A percentile compares a stretch with the other conserved stretches of the same genome.
Evolutionary conservation across 495 filamentous ascomycete species (phyloP).

Genomic region (Penicillium lagena): DNA sequence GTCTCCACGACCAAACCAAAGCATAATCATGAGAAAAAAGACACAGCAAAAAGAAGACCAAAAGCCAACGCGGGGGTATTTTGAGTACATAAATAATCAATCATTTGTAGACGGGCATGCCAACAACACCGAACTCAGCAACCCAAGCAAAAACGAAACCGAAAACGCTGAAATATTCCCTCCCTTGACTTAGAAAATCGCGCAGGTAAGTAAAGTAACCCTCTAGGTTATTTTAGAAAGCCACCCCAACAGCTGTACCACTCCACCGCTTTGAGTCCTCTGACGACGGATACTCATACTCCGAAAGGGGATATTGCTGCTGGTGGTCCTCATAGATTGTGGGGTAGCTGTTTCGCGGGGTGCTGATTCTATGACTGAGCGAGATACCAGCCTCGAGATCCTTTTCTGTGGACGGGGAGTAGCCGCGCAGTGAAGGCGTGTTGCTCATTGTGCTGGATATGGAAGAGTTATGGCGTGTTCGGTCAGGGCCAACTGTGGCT

Average conservation of each 20-base stretch:
- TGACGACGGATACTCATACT: too few relatives aligned
- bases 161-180: not conserved
- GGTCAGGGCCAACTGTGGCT: constrained; percentile 7
- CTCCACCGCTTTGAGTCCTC: too few relatives aligned
- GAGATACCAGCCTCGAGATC: constrained; percentile 13
- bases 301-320: constrained; percentile 9
- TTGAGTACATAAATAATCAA: too few relatives aligned
- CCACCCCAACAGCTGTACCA: constrained; percentile 21
- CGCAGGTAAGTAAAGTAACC: too few relatives aligned
- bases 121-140: too few relatives aligned
- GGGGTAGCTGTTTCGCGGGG: constrained; percentile 3
- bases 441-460: constrained; percentile 25
- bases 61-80: too few relatives aligned
- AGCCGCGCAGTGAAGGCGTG: constrained; percentile 16
- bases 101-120: too few relatives aligned
- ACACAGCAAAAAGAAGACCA: too few relatives aligned
- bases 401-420: constrained; percentile 15
- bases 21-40: too few relatives aligned
- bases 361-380: too few relatives aligned
- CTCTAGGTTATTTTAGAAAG: constrained; percentile 18
- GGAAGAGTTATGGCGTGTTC: constrained; percentile 17
- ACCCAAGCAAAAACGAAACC: not conserved
- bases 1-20: too few relatives aligned
- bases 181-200: too few relatives aligned
- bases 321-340: constrained; percentile 24